Conservation (phyloP, 2,329 filamentous ascomycete genomes). For the Diaporthe citriasiana region DNA sequence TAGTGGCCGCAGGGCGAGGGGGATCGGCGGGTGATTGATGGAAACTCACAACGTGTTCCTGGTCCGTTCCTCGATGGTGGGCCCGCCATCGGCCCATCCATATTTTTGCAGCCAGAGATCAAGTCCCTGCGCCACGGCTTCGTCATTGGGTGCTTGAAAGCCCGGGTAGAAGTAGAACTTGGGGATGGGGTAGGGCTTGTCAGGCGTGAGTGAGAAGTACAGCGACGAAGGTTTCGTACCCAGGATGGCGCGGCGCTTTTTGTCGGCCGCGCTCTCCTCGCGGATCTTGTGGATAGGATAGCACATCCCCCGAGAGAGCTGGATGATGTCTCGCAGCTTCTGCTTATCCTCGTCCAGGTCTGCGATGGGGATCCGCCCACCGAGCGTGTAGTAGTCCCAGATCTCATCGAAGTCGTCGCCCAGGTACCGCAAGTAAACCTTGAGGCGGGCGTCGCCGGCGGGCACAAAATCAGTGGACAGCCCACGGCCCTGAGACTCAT, state of each 20-base stretch:
- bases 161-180: constrained; percentile 25
- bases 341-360: constrained; percentile 22
- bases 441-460: constrained; percentile 30
- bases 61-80: background rate
- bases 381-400: constrained; percentile 37
- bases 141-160: constrained; percentile 17
- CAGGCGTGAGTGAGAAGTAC: constrained; percentile 24
- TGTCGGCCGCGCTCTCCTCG: background rate
- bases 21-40: background rate
- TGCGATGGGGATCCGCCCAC: constrained; percentile 30
- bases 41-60: constrained; percentile 11
- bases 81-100: constrained; percentile 17
- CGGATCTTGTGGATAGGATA: constrained; percentile 1
- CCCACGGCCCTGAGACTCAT: background rate
- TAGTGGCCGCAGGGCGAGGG: background rate
- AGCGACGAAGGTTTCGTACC: constrained; percentile 28
- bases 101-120: constrained; percentile 32
- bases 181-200: constrained; percentile 24
- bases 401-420: constrained; percentile 31
- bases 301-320: background rate
- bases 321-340: constrained; percentile 30
- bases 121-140: constrained; percentile 15
- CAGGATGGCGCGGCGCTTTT: constrained; percentile 17
- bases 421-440: constrained; percentile 31
- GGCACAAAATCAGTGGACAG: constrained; percentile 32